These are phyloP conservation scores for Podospora pseudocomata DNA, from an alignment of 495 filamentous ascomycete genomes.

Conservation along the genomic window DNA sequence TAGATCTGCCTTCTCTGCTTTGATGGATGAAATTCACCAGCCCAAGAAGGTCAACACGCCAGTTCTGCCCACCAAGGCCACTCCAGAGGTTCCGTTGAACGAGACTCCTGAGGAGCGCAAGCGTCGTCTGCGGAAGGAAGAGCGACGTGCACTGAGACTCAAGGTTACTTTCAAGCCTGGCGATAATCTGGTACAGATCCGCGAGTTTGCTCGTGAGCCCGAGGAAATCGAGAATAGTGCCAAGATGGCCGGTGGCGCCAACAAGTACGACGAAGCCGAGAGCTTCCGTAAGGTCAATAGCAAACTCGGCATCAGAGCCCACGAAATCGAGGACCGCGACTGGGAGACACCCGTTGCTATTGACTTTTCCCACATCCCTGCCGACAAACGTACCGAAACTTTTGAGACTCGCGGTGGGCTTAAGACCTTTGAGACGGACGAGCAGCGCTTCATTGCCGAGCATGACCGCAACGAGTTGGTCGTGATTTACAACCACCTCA, in stretches of 20 bases:
- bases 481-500: slow-evolving; percentile 69
- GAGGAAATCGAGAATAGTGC: slow-evolving; percentile 66
- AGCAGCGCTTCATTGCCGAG: slow-evolving; percentile 64
- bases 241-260: slow-evolving; percentile 50
- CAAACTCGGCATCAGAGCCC: slow-evolving; percentile 14
- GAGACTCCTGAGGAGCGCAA: slow-evolving; percentile 74
- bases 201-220: slow-evolving; percentile 72
- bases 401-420: slow-evolving; percentile 63
- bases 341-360: slow-evolving; percentile 43
- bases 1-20: slow-evolving; percentile 38
- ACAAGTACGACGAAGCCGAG: slow-evolving; percentile 59
- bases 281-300: slow-evolving; percentile 65
- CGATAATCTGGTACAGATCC: slow-evolving; percentile 64
- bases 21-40: slow-evolving; percentile 63
- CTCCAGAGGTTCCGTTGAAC: slow-evolving; percentile 47
- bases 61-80: slow-evolving; percentile 40
- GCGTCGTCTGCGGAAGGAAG: slow-evolving; percentile 75
- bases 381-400: slow-evolving; percentile 49
- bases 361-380: slow-evolving; percentile 53
- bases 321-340: slow-evolving; percentile 51
- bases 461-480: slow-evolving; percentile 78
- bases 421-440: slow-evolving; percentile 55
- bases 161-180: slow-evolving; percentile 64
- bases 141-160: slow-evolving; percentile 65
- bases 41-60: slow-evolving; percentile 48